These are phyloP conservation scores for Chaetoceros tenuissimus DNA, from an alignment of 108 stramenopile genomes.

Conservation along the genomic window DNA sequence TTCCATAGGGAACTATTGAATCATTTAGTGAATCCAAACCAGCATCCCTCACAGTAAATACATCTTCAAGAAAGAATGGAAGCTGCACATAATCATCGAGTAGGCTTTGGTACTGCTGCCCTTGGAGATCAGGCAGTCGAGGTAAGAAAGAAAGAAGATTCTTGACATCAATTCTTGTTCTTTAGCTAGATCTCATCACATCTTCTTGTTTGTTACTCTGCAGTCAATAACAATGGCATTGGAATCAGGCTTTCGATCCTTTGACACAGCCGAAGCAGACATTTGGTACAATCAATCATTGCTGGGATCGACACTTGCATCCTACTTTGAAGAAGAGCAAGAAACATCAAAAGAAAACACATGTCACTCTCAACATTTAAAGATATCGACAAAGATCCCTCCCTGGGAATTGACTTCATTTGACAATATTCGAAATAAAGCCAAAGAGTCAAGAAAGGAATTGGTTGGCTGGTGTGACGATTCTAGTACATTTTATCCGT, in stretches of 20 bases:
- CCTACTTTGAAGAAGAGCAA: slow-evolving; percentile 12
- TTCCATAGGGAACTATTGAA: no score
- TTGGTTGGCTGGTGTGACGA: slow-evolving; percentile 32
- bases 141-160: no score
- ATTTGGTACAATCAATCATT: slow-evolving; percentile 38
- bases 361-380: slow-evolving; percentile 12
- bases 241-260: slow-evolving; percentile 35
- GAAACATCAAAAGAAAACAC: background rate
- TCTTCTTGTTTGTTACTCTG: no score
- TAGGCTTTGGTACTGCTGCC: no score
- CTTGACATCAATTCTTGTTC: no score
- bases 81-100: no score
- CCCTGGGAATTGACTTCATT: slow-evolving; percentile 34
- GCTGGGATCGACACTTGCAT: slow-evolving; percentile 20
- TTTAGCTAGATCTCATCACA: no score
- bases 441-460: slow-evolving; percentile 20
- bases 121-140: no score
- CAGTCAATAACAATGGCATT: slow-evolving; percentile 17
- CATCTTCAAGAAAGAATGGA: no score
- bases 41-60: no score
- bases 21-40: no score
- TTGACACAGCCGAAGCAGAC: slow-evolving; percentile 49
- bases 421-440: slow-evolving; percentile 30
- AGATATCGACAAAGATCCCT: slow-evolving; percentile 44
- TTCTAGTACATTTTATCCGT: slow-evolving; percentile 9